Conservation (phyloP, 805 yeast genomes). For the Kuraishia capsulata region DNA sequence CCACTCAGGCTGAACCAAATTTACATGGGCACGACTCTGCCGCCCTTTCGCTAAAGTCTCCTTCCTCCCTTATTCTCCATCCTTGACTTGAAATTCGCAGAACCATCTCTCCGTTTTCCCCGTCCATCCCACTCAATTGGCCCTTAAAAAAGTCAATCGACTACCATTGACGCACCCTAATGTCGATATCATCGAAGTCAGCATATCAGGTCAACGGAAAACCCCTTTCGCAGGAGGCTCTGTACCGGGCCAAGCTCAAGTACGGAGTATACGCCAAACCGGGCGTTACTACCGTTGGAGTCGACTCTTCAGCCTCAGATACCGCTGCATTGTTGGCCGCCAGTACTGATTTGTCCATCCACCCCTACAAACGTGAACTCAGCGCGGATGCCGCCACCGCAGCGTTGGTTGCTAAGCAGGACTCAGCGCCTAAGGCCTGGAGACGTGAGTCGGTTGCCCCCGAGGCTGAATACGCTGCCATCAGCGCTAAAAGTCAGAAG, state of each 20-base stretch:
- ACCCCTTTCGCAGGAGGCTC: constrained; percentile 66
- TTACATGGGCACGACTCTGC: too few relatives aligned
- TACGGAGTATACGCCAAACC: constrained; percentile 55
- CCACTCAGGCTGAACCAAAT: too few relatives aligned
- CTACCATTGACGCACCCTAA: too few relatives aligned
- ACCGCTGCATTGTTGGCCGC: constrained; percentile 74
- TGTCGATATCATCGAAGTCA: constrained; percentile 9
- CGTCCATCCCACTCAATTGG: too few relatives aligned
- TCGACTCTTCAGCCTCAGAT: constrained; percentile 58
- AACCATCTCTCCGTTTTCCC: too few relatives aligned
- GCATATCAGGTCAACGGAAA: constrained; percentile 64
- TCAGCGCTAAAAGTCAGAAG: constrained; percentile 23
- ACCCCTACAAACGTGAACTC: constrained; percentile 51
- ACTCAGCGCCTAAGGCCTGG: constrained; percentile 39
- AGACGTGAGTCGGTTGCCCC: constrained; percentile 34
- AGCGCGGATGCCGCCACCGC: constrained; percentile 63
- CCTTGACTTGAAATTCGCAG: too few relatives aligned
- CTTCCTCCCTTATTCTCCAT: too few relatives aligned
- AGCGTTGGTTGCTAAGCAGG: constrained; percentile 40
- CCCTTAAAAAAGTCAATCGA: too few relatives aligned
- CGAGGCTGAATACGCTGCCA: constrained; percentile 37
- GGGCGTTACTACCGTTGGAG: constrained; percentile 47
- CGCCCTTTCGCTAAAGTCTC: too few relatives aligned
- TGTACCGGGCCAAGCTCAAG: constrained; percentile 63
- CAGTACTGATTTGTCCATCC: constrained; percentile 51